phyloP scores from a whole-genome alignment of 805 yeast species.

The Ogataea zsoltii region DNA sequence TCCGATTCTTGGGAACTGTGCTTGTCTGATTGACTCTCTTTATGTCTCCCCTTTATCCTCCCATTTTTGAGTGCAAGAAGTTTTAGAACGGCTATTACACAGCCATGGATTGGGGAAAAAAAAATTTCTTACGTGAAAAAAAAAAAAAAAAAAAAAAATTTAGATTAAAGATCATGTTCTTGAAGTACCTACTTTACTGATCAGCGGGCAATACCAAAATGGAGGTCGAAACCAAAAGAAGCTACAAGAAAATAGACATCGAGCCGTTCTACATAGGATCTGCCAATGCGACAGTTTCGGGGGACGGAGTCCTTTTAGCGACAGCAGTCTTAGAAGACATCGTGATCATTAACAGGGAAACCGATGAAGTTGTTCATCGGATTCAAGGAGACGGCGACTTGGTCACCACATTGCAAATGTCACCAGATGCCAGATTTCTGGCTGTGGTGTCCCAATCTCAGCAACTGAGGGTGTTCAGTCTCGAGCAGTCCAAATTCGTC shows the following conservation, averaged over 20 bases:
- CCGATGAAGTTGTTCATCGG: constrained; percentile 57
- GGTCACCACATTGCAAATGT: constrained; percentile 69
- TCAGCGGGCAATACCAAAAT: constrained; percentile 5
- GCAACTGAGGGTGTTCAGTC: constrained; percentile 65
- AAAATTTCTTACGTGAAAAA: neutral
- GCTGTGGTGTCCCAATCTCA: constrained; percentile 83
- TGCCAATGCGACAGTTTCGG: constrained; percentile 67
- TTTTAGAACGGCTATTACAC: neutral
- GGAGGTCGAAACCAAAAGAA: constrained; percentile 27
- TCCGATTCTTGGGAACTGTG: neutral
- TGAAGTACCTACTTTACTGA: neutral
- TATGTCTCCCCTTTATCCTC: no score
- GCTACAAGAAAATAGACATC: constrained; percentile 46
- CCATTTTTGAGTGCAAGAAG: no score
- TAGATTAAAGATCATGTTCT: neutral
- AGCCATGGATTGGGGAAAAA: constrained; percentile 5
- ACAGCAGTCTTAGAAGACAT: constrained; percentile 81
- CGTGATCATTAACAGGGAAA: constrained; percentile 61
- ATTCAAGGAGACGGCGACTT: constrained; percentile 85
- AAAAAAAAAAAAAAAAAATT: constrained; percentile 3
- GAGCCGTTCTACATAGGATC: constrained; percentile 90
- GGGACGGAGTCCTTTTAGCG: constrained; percentile 64
- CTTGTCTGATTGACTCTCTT: no score
- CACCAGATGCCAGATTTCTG: constrained; percentile 72
- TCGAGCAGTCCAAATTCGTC: constrained; percentile 41